Percentiles rank a stretch among this genome's conserved stretches.
Conservation (phyloP, 371 early-diverging fungal genomes). For the Mortierella sp. region DNA sequence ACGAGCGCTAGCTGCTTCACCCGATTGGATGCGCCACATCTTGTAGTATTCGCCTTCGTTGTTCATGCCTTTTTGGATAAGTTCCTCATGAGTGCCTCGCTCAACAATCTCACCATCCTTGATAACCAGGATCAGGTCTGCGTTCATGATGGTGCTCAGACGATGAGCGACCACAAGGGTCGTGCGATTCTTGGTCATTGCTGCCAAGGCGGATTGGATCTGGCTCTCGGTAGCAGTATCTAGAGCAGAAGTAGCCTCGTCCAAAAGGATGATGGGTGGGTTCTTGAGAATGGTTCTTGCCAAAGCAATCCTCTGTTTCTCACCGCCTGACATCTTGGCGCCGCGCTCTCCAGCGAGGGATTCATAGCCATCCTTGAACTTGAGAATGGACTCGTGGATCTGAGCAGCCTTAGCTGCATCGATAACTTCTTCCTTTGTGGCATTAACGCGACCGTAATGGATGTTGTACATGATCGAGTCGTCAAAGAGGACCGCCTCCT, state of each 20-base stretch:
- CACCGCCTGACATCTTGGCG: constrained; percentile 89
- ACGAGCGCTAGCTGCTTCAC: no score
- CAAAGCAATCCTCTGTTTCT: constrained; percentile 94
- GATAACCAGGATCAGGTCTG: constrained; percentile 81
- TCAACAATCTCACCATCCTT: constrained; percentile 88
- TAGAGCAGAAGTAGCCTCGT: constrained; percentile 69
- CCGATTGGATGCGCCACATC: no score
- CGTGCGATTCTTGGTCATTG: constrained; percentile 83
- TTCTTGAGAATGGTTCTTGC: constrained; percentile 85
- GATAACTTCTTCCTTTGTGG: constrained; percentile 35
- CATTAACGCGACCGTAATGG: constrained; percentile 67
- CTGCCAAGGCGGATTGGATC: constrained; percentile 74
- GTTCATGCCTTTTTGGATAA: constrained; percentile 66
- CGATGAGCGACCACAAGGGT: constrained; percentile 97
- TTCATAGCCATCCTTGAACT: constrained; percentile 83
- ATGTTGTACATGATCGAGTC: constrained; percentile 87
- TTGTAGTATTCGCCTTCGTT: constrained; percentile 83
- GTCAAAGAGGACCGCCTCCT: constrained; percentile 88
- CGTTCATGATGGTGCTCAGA: constrained; percentile 83
- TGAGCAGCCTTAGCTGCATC: constrained; percentile 86
- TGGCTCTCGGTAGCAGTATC: constrained; percentile 81
- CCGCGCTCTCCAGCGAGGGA: constrained; percentile 96
- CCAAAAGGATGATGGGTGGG: constrained; percentile 80
- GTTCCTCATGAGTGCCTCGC: constrained; percentile 87
- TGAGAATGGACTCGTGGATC: constrained; percentile 74